phyloP scores from a whole-genome alignment of 202 grass and related monocot genomes.

The Setaria viridis region DNA sequence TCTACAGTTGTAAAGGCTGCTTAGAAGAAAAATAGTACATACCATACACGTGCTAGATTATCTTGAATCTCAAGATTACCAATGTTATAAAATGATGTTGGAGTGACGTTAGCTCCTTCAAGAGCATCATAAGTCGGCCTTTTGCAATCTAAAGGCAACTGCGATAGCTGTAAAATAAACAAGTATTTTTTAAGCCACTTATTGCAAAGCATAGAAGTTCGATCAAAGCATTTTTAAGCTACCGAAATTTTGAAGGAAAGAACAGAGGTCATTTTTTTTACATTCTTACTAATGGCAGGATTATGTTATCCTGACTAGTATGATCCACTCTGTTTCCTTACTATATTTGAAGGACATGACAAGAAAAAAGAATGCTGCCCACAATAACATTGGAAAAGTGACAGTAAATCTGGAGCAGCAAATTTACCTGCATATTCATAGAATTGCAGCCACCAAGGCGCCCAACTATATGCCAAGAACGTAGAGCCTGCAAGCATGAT shows the following conservation, averaged over 20 bases:
- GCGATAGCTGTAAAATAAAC: constrained; percentile 68
- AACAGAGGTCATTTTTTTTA: background rate
- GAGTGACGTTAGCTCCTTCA: constrained; percentile 81
- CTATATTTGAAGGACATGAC: constrained; percentile 26
- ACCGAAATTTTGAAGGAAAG: constrained; percentile 15
- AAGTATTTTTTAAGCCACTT: constrained; percentile 1
- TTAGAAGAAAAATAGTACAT: constrained; percentile 47
- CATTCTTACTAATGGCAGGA: constrained; percentile 8
- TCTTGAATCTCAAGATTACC: constrained; percentile 95
- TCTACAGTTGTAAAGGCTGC: constrained; percentile 24
- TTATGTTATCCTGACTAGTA: constrained; percentile 5
- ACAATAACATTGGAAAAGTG: background rate
- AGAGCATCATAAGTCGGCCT: constrained; percentile 80
- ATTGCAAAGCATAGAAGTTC: constrained; percentile 22
- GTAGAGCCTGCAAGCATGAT: constrained; percentile 66
- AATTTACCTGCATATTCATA: constrained; percentile 90
- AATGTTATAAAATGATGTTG: constrained; percentile 92
- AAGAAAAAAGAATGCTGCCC: constrained; percentile 20
- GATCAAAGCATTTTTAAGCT: constrained; percentile 39
- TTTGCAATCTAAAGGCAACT: constrained; percentile 78
- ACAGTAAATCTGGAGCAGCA: constrained; percentile 21
- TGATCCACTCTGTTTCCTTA: background rate
- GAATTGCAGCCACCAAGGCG: constrained; percentile 96
- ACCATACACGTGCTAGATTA: constrained; percentile 92
- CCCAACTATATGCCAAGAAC: constrained; percentile 89